A percentile compares a stretch with the other conserved stretches of the same genome.
These are phyloP conservation scores for Boeremia lycopersici DNA, from an alignment of 2,329 filamentous ascomycete species.

Conservation along the genomic window DNA sequence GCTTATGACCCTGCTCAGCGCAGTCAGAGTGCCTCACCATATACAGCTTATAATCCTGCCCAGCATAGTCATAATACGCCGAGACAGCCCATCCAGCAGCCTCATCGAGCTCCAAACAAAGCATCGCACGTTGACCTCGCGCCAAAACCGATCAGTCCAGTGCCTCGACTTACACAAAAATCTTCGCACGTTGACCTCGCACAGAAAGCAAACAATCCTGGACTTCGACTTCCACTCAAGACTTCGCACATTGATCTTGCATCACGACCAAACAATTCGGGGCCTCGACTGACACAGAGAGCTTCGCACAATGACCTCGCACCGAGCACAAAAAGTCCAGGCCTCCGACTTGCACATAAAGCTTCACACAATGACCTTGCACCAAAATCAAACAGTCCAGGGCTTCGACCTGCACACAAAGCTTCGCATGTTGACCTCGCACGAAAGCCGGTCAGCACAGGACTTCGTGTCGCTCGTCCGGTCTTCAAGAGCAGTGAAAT, in stretches of 20 bases:
- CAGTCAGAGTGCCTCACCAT: not conserved
- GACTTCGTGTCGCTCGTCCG: not conserved
- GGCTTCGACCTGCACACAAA: conserved; percentile 21
- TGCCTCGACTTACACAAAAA: conserved; percentile 17
- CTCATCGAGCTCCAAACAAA: conserved; percentile 20
- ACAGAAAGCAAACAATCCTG: not conserved
- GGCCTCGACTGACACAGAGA: conserved; percentile 17
- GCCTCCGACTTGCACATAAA: conserved; percentile 18
- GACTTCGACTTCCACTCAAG: conserved; percentile 16
- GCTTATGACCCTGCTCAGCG: conserved; percentile 3
- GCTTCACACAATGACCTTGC: conserved; percentile 11
- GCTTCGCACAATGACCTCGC: conserved; percentile 12
- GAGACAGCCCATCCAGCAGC: not conserved
- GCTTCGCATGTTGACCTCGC: conserved; percentile 11
- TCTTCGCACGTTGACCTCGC: conserved; percentile 12
- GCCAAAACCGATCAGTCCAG: not conserved
- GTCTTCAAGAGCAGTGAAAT: conserved; percentile 25
- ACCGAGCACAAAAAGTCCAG: not conserved
- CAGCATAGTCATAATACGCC: not conserved
- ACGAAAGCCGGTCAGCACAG: not conserved
- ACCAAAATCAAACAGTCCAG: conserved; percentile 2
- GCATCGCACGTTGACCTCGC: conserved; percentile 12
- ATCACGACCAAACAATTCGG: not conserved
- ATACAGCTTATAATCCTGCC: conserved; percentile 15
- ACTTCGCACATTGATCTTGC: conserved; percentile 11